Evolutionary conservation across 139 green algal genomes (phyloP), one percentile per base, ranked within the genome.

Genomic region (Bryopsis sp.): DNA sequence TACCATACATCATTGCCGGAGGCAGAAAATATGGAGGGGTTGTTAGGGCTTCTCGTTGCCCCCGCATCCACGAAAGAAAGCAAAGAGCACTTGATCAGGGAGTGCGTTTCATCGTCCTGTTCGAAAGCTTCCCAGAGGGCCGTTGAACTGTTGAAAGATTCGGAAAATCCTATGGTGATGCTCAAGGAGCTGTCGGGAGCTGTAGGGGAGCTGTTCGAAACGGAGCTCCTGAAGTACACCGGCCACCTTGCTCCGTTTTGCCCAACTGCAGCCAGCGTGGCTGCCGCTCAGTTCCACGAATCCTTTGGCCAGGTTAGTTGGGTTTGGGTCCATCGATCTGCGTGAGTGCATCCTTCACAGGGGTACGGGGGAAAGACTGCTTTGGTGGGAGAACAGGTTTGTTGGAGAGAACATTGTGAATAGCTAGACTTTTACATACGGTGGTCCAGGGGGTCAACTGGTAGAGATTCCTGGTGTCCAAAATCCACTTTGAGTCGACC

Each of bases 201-300:
- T 8, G 33, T 26, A 6, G 33, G 15, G 8, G 50, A 61, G 8
- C 50, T 61, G 6, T 28, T 36, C 33, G 50, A 61, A 61, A 28
- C 11, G 8, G 50, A 61, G 19, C 19, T 61, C 11, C 50, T 61
- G 8, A 61, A 61, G 24, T 61, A 61, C 19, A 61, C 50, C 19
- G 50, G 50, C 31, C 6, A 6, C 15, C 19, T 61, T 33, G 50
- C 50, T 33, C 50, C 8, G 31, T 61, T 33, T 26, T 61, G 50
- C 19, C 50, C 50, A 28, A 28, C 15, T 61, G 8, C 50, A 8
- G 50, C 50, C 31, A 26, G 24, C 11, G 19, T 61, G 8, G 50
- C 50, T 32, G 50, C 50, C 50, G 33, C 31, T 22, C 6, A 22
- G 5, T 32, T 61, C 15, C 50, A 61, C 33, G 8, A 15, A 6